Conservation (phyloP, 768 basidiomycete genomes). For the Trametes coccinea region DNA sequence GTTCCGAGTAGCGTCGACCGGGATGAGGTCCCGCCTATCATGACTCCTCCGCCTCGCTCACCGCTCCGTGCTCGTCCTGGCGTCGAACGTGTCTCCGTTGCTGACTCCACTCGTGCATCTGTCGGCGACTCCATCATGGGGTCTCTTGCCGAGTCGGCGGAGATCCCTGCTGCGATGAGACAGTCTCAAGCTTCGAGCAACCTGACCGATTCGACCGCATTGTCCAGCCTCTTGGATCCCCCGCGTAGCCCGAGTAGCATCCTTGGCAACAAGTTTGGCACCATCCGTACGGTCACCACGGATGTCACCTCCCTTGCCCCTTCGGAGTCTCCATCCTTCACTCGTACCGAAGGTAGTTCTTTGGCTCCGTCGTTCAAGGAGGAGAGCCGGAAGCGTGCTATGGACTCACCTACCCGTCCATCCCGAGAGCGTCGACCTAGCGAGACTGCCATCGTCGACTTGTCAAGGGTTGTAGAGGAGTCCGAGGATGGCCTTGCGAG, state of each 20-base stretch:
- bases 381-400: constrained; percentile 39
- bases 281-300: constrained; percentile 80
- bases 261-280: constrained; percentile 66
- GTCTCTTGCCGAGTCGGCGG: constrained; percentile 35
- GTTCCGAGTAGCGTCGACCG: constrained; percentile 32
- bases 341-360: constrained; percentile 61
- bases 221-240: constrained; percentile 64
- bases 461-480: constrained; percentile 72
- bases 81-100: constrained; percentile 28
- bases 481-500: constrained; percentile 56
- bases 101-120: constrained; percentile 32
- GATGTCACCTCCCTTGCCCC: constrained; percentile 65
- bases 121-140: constrained; percentile 42
- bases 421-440: constrained; percentile 62
- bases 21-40: constrained; percentile 42
- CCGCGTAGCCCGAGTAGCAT: constrained; percentile 37
- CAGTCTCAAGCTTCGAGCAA: constrained; percentile 66
- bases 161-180: constrained; percentile 39
- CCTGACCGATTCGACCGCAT: constrained; percentile 53
- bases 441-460: constrained; percentile 59
- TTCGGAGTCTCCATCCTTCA: constrained; percentile 63
- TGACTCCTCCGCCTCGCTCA: constrained; percentile 48
- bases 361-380: constrained; percentile 53
- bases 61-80: constrained; percentile 48
- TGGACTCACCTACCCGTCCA: constrained; percentile 23